These are phyloP conservation scores for Microstroma glucosiphilum DNA, from an alignment of 1,284 basidiomycete species.

Conservation along the genomic window DNA sequence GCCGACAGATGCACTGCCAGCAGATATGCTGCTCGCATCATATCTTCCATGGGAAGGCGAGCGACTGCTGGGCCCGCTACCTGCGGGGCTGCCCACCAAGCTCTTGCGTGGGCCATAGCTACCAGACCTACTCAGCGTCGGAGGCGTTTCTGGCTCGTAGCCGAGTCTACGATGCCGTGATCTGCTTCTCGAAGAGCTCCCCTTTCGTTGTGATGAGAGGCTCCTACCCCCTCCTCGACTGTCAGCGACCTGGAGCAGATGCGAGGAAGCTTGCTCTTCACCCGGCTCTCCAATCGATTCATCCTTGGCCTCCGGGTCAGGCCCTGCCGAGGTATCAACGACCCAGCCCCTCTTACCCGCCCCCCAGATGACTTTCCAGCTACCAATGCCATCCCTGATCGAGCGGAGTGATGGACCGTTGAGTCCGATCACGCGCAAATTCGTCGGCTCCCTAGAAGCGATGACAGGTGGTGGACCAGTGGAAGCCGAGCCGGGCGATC, in stretches of 20 bases:
- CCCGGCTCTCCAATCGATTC: slow-evolving; percentile 18
- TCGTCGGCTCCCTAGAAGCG: slow-evolving; percentile 55
- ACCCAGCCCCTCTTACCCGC: slow-evolving; percentile 95
- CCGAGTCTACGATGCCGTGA: too few relatives aligned
- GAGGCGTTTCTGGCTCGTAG: slow-evolving; percentile 17
- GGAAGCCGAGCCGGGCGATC: neutral
- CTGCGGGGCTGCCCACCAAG: too few relatives aligned
- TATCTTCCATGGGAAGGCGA: slow-evolving; percentile 4
- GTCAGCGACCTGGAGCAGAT: neutral
- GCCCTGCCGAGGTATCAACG: slow-evolving; percentile 77
- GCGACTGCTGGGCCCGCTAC: neutral
- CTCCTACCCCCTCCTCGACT: neutral
- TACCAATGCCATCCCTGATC: slow-evolving; percentile 67
- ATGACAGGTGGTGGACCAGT: slow-evolving; percentile 35
- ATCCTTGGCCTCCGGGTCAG: slow-evolving; percentile 56
- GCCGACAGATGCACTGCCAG: neutral
- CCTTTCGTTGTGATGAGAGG: neutral
- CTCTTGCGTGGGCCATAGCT: too few relatives aligned
- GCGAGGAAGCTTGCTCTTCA: slow-evolving; percentile 2
- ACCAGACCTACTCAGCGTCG: neutral
- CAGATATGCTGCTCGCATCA: neutral
- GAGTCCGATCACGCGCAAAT: slow-evolving; percentile 80
- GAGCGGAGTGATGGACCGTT: slow-evolving; percentile 66
- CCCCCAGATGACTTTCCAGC: slow-evolving; percentile 80
- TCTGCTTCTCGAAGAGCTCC: neutral